Base-by-base conservation (phyloP, 2,329 filamentous ascomycete species). In the Colletotrichum aenigma region DNA sequence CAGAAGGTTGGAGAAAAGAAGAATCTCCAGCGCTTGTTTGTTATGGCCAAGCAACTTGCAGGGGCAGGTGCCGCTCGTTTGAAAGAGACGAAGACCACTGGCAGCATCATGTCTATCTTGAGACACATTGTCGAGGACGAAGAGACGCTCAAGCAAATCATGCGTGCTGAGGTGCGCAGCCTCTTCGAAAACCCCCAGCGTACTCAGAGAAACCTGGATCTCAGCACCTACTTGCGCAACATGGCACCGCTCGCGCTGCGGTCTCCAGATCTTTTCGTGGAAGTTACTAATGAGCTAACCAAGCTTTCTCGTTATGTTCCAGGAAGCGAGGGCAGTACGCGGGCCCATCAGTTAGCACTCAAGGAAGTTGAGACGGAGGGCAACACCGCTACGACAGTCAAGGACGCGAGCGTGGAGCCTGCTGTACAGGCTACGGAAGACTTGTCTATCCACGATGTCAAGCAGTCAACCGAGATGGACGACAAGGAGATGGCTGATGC, bases 81-180 rank as follows among this genome's bases (percentile, higher is more conserved):
- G 12, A 89, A 86, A 76, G 88, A 89, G 55, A 88, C 86, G 3
- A 87, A 87, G 69, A 85, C 91, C 52, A 87, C 88, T 4, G 84
- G 88, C 26, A 90, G 94, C 73, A 94, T 98, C 80, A 93, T 98
- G 90, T 91, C 96, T 15, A 93, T 98, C 68, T 87, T 99, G 58
- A 93, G 97, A 55, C 97, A 99, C 81, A 93, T 99, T 78, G 92
- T 98, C 70, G 97, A 99, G 84, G 97, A 99, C 81, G 95, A 98
- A 66, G 93, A 96, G 21, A 97, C 94, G 3, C 90, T 98, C 76
- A 95, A 94, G 78, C 95, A 98, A 82, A 93, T 98, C 76, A 98
- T 99, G 94, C 91, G 94, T 67, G 94, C 93, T 32, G 96, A 98
- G 82, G 97, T 99, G 80, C 92, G 93, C 78, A 87, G 91, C n/a